Conservation (phyloP, 2,329 filamentous ascomycete species). For the Phoma sp. region DNA sequence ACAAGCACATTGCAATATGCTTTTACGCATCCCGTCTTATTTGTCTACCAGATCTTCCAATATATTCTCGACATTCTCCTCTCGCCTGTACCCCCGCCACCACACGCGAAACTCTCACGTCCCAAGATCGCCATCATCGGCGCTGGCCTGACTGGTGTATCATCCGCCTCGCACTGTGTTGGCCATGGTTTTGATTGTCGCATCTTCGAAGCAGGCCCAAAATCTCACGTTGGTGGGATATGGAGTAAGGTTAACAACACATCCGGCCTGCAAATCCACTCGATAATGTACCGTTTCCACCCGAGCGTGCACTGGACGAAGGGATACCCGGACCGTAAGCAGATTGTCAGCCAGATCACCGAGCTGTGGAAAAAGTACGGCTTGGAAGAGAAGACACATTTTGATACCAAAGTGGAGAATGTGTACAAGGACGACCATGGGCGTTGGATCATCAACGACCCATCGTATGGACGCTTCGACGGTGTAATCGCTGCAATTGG, state of each 20-base stretch:
- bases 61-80: conserved; percentile 69
- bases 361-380: conserved; percentile 78
- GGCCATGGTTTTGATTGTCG: conserved; percentile 85
- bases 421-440: conserved; percentile 73
- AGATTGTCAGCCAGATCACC: conserved; percentile 76
- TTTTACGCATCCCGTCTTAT: conserved; percentile 58
- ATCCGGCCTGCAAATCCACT: conserved; percentile 83
- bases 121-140: conserved; percentile 63
- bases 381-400: conserved; percentile 73
- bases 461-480: conserved; percentile 75
- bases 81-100: conserved; percentile 72
- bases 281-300: conserved; percentile 87
- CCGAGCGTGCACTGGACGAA: conserved; percentile 76
- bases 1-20: conserved; percentile 32
- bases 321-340: conserved; percentile 78
- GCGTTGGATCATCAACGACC: conserved; percentile 79
- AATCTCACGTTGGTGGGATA: conserved; percentile 76
- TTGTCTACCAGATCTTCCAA: conserved; percentile 71
- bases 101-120: conserved; percentile 62
- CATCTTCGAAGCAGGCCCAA: conserved; percentile 76
- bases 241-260: conserved; percentile 86
- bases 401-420: conserved; percentile 72
- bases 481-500: conserved; percentile 81
- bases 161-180: conserved; percentile 80
- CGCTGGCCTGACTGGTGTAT: conserved; percentile 72